Base-by-base conservation (phyloP, 2,329 filamentous ascomycete genomes). In the Neurospora crassa region DNA sequence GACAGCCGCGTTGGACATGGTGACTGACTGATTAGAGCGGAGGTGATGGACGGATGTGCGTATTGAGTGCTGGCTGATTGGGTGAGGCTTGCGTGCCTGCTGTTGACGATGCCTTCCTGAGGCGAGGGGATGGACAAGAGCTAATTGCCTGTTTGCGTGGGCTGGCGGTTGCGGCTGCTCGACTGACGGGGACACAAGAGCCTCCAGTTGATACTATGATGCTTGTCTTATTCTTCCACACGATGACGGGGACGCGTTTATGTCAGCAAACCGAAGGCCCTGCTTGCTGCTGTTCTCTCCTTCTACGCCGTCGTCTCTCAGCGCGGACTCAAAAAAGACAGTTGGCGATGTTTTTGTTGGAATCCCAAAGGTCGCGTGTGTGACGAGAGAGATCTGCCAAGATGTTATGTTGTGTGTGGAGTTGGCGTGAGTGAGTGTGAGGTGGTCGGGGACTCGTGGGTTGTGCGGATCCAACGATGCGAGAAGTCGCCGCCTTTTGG, bases 1-100 rank as follows among this genome's bases (percentile, higher is more conserved):
- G 84, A 89, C 87, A 18, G 83, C 82, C 67, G 80, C 78, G 80
- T 89, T 89, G 72, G 87, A 89, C 87, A 89, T 89, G 72, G 74
- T 84, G 80, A 73, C 41, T 70, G 53, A 53, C 67, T 42, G 69
- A 45, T 71, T 69, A 24, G 42, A 67, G 68, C 34, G 68, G 68
- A 37, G 24, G 40, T 72, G 72, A 69, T 47, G 68, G 43, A 24
- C 41, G 40, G 40, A 68, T 43, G 20, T 16, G 69, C 63, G 41
- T 70, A 47, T n/a, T 20, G 67, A 67, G 67, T 37, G 40, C 40
- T 42, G n/a, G 40, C 40, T 59, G 40, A 59, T 40, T 59, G 47
- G 53, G 37, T 67, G 42, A 40, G 71, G 45, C 34, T 29, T 70
- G 42, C 68, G 53, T 16, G 53, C 34, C 53, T 59, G 53, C 3